Evolutionary conservation across 495 filamentous ascomycete genomes (phyloP).

Genomic region (Xylaria sp.): DNA sequence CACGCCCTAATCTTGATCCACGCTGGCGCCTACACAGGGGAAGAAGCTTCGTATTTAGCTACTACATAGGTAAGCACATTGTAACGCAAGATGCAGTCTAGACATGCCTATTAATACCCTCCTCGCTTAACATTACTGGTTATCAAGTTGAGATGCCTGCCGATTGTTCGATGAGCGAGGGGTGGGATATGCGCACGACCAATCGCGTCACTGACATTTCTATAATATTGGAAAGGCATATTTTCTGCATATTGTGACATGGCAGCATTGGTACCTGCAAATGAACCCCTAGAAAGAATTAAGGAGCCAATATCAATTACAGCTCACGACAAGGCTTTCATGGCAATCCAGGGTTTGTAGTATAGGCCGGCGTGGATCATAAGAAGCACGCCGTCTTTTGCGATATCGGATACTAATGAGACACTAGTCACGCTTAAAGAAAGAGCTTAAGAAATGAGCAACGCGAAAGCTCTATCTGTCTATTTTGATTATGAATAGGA

Average conservation of each 20-base stretch:
- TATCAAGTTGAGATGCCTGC: background rate
- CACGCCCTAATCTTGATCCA: background rate
- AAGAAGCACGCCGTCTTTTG: no score
- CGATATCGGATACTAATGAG: no score
- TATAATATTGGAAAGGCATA: background rate
- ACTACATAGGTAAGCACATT: background rate
- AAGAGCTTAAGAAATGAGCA: no score
- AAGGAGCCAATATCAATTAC: background rate
- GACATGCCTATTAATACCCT: conserved; percentile 1
- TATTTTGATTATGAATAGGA: no score
- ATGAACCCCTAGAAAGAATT: background rate
- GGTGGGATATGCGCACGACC: background rate
- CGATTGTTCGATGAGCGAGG: background rate
- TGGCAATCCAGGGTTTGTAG: background rate
- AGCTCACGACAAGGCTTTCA: background rate
- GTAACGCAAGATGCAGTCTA: background rate
- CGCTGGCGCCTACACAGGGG: background rate
- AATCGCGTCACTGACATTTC: background rate
- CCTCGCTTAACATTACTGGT: background rate
- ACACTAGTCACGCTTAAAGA: no score
- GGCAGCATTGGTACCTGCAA: background rate
- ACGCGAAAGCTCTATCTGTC: no score
- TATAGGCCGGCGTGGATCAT: no score
- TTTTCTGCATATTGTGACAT: background rate
- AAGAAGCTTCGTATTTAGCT: background rate